Conservation (phyloP, 305 asterid species). For the Solanum aculeatissimum region DNA sequence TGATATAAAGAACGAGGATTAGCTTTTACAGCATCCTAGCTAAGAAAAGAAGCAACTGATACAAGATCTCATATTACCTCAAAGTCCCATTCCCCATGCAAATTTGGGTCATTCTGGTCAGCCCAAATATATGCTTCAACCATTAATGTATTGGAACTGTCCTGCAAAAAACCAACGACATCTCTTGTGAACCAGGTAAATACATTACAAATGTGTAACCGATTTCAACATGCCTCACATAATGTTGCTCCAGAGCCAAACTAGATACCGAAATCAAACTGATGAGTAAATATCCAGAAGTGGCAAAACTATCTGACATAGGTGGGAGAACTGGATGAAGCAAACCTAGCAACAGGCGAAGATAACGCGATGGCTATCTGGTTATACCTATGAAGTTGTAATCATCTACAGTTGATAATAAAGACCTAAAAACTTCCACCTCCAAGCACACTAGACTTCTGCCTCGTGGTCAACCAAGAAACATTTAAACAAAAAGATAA, state of each 20-base stretch:
- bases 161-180: slow-evolving; percentile 30
- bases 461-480: background rate
- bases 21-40: background rate
- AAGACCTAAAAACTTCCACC: background rate
- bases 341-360: background rate
- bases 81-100: slow-evolving; percentile 73
- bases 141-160: slow-evolving; percentile 41
- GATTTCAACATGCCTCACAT: background rate
- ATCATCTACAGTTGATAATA: background rate
- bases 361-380: background rate
- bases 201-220: background rate
- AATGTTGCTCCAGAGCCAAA: background rate
- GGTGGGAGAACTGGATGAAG: background rate
- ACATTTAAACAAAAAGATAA: background rate
- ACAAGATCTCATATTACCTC: slow-evolving; percentile 30
- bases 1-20: background rate
- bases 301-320: background rate
- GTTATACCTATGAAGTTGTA: background rate
- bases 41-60: background rate
- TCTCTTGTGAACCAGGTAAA: background rate
- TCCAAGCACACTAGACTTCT: background rate
- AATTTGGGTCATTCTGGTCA: slow-evolving; percentile 54
- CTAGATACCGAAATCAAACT: background rate
- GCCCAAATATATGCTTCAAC: slow-evolving; percentile 61
- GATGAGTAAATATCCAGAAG: background rate